Evolutionary conservation across 768 basidiomycete genomes (phyloP), one percentile per base, ranked within the genome.

Genomic region (Suillus fuscotomentosus): DNA sequence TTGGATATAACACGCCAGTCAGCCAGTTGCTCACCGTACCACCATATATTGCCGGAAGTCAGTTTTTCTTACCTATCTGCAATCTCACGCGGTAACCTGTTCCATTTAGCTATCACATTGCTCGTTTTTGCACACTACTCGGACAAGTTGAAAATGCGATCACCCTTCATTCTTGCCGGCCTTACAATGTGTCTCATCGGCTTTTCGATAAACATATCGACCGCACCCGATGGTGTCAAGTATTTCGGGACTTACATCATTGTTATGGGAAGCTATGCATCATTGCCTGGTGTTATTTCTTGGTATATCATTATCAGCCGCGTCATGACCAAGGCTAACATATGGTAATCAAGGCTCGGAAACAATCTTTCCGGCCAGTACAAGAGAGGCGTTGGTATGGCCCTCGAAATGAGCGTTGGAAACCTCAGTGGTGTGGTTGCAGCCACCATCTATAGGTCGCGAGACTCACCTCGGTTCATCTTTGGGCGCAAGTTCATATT

Each of bases 241-340:
- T 90, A 90, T 72, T 86, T 88, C 65, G 88, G 88, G 3, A 89
- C 86, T 0, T 90, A 87, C 78, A 81, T 89, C 62, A 81, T 83
- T 31, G 88, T 90, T 8, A 78, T 80, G 0, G 90, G 90, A n/a
- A 80, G 81, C 47, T 90, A 88, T 66, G 80, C 86, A 2, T 77
- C 80, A 0, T 81, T 87, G 66, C 88, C 90, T 14, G 88, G 85
- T 11, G 71, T 87, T 1, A 76, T 88, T 14, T 80, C 86, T 24
- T 91, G 89, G 89, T 88, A 54, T 14, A 78, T 68, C 31, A 10
- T 47, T 38, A 11, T 4, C 54, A 41, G 17, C 27, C 17, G 47
- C 20, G 9, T 36, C 41, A n/a, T 24, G 31, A 22, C 11, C n/a
- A 57, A 24, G 38, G 31, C 3, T 43, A 17, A 60, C 36, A n/a